Evolutionary conservation across 805 yeast species (phyloP).

Genomic region (Cephaloascus fragrans): DNA sequence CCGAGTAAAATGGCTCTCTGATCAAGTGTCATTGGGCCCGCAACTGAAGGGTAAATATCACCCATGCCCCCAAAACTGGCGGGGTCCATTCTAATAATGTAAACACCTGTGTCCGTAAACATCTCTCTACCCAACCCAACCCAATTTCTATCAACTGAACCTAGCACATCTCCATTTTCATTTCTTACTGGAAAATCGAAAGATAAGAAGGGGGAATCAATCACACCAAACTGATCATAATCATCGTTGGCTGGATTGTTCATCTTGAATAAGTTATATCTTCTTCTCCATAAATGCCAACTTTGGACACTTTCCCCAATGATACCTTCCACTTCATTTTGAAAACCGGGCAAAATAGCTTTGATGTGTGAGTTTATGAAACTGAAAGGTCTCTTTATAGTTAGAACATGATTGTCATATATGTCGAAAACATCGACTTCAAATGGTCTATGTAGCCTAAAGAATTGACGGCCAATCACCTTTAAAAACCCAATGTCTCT

Average conservation of each 20-base stretch:
- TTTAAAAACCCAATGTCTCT: conserved; percentile 63
- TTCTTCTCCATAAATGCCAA: conserved; percentile 92
- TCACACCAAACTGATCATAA: conserved; percentile 73
- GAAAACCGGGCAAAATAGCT: conserved; percentile 49
- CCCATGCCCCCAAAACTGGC: conserved; percentile 52
- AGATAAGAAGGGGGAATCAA: conserved; percentile 80
- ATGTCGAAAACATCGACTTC: conserved; percentile 62
- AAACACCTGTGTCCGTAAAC: conserved; percentile 92
- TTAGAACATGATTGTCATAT: conserved; percentile 48
- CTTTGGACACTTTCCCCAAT: conserved; percentile 86
- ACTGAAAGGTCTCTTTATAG: conserved; percentile 75
- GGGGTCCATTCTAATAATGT: conserved; percentile 77
- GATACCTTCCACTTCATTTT: conserved; percentile 32
- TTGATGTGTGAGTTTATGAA: conserved; percentile 84
- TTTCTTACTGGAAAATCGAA: conserved; percentile 77
- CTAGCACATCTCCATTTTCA: conserved; percentile 49
- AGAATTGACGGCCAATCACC: conserved; percentile 72
- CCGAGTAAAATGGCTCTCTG: conserved; percentile 82
- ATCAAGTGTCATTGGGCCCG: conserved; percentile 55
- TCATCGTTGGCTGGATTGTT: conserved; percentile 22
- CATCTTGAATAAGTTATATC: conserved; percentile 67
- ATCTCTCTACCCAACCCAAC: conserved; percentile 89
- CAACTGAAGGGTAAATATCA: conserved; percentile 36
- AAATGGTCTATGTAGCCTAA: conserved; percentile 81
- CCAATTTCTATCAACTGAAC: conserved; percentile 86